Evolutionary conservation across 768 basidiomycete species (phyloP).

Genomic region (Boletus tomentosulus): DNA sequence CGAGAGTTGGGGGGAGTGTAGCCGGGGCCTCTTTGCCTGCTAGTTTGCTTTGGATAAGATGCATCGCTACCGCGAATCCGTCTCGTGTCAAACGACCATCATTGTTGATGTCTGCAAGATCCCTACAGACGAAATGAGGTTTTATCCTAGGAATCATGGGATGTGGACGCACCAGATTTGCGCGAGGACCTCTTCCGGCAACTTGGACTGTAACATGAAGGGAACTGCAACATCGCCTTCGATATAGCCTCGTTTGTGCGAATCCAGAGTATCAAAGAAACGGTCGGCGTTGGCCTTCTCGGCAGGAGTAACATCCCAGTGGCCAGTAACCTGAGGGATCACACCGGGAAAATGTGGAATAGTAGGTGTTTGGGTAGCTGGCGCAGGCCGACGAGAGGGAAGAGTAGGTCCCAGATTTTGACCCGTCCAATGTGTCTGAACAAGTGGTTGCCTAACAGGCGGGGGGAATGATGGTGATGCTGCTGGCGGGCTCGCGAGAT

Average conservation of each 20-base stretch:
- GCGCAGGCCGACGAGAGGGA: constrained; percentile 19
- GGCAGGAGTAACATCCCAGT: constrained; percentile 79
- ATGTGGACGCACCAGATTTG: constrained; percentile 71
- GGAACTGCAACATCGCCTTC: constrained; percentile 94
- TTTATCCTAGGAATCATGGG: not conserved
- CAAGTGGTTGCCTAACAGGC: constrained; percentile 59
- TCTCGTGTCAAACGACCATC: constrained; percentile 85
- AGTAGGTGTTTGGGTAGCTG: constrained; percentile 16
- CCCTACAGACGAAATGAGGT: constrained; percentile 49
- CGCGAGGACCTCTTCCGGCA: constrained; percentile 81
- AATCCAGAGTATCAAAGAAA: constrained; percentile 81
- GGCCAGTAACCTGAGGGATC: constrained; percentile 24
- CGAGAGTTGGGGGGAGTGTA: constrained; percentile 62
- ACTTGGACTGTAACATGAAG: constrained; percentile 88
- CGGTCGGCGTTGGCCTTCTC: constrained; percentile 78
- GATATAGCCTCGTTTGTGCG: constrained; percentile 68
- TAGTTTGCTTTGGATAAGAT: constrained; percentile 85
- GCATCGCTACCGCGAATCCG: constrained; percentile 93
- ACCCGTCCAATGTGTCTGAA: constrained; percentile 51
- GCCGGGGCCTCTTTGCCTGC: constrained; percentile 73
- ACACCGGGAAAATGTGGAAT: constrained; percentile 29
- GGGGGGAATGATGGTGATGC: constrained; percentile 37
- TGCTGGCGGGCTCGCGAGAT: constrained; percentile 53
- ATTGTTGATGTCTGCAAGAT: constrained; percentile 84
- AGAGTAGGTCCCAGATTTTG: constrained; percentile 26